These are phyloP conservation scores for Trichoderma parareesei DNA, from an alignment of 495 filamentous ascomycete species.

Conservation along the genomic window DNA sequence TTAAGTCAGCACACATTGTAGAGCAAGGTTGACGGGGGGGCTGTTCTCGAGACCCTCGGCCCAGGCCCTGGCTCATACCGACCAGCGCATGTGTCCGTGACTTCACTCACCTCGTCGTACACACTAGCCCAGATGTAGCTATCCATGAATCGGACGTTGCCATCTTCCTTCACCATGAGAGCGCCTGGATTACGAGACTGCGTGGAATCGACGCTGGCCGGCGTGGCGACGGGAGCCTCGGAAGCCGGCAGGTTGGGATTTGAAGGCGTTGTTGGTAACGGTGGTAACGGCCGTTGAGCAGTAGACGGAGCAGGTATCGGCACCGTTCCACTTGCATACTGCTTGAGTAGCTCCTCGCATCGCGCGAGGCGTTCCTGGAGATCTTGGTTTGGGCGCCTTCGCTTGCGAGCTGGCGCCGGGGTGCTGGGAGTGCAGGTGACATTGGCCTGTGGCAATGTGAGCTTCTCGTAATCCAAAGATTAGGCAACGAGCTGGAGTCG, in stretches of 20 bases:
- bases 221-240: conserved; percentile 12
- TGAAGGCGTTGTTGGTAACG: neutral
- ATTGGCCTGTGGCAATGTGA: conserved; percentile 29
- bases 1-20: neutral
- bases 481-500: neutral
- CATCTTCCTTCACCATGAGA: conserved; percentile 38
- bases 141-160: conserved; percentile 38
- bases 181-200: conserved; percentile 28
- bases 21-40: neutral
- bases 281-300: neutral
- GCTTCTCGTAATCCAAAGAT: neutral
- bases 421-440: conserved; percentile 39
- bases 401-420: conserved; percentile 40
- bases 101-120: conserved; percentile 34
- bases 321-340: conserved; percentile 25
- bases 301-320: neutral
- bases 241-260: neutral
- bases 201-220: conserved; percentile 21
- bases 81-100: neutral
- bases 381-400: conserved; percentile 39
- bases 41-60: neutral
- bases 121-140: conserved; percentile 32
- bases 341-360: conserved; percentile 40
- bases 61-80: neutral
- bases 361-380: conserved; percentile 39